Conservation (phyloP, 2,329 filamentous ascomycete genomes). For the Fusarium solani-melongenae region DNA sequence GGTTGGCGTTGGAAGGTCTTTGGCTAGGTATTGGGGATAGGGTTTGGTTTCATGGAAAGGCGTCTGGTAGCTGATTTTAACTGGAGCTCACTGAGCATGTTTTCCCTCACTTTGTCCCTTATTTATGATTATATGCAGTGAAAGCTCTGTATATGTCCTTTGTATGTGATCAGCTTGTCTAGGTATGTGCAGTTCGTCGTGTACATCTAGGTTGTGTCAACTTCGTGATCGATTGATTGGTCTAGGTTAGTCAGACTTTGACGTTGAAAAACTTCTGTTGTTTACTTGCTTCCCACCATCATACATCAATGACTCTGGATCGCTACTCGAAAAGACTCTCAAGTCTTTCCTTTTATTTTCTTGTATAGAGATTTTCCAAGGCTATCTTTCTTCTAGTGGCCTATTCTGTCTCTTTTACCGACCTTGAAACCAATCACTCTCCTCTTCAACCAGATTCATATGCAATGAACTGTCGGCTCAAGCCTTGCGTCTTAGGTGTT, state of each 20-base stretch:
- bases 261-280: neutral
- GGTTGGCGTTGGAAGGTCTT: conserved; percentile 30
- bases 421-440: neutral
- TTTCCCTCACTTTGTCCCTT: neutral
- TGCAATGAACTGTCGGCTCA: conserved; percentile 12
- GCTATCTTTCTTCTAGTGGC: too few relatives aligned
- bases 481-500: neutral
- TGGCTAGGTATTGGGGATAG: neutral
- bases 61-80: conserved; percentile 9
- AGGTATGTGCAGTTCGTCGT: neutral
- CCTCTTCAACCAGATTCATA: neutral
- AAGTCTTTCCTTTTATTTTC: neutral
- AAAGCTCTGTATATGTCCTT: neutral
- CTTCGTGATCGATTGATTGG: neutral
- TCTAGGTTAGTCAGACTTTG: conserved; percentile 10
- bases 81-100: neutral
- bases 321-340: too few relatives aligned
- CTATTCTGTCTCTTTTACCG: neutral
- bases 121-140: neutral
- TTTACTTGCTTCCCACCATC: neutral
- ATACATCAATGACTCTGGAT: neutral
- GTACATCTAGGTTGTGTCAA: neutral
- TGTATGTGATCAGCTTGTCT: neutral
- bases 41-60: conserved; percentile 6
- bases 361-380: neutral